Base-by-base conservation (phyloP, 768 basidiomycete species). In the Rhizopogon vulgaris region DNA sequence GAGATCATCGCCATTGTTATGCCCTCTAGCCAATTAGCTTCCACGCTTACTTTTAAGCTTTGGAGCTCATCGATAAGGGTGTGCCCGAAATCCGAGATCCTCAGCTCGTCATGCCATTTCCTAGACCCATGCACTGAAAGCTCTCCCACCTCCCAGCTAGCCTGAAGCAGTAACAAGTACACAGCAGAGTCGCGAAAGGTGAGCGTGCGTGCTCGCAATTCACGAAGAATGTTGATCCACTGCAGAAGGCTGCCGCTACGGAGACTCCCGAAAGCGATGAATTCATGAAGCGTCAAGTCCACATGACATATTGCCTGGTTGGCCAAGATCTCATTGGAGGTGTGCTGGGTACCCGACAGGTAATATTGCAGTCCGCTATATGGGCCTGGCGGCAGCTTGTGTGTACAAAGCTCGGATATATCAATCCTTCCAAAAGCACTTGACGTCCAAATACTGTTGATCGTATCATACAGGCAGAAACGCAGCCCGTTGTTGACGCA, bases 221-320 rank as follows among this genome's bases (percentile, higher is more conserved):
- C 74, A 24, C 71, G 66, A 8, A 66, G 55, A 18, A 79, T 75
- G 55, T 79, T 79, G 27, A 70, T 57, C 77, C 76, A 78, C 43
- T 79, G 78, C 1, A 79, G 52, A 6, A 55, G 59, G 1, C 61
- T 49, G 4, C 78, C 75, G n/a, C 69, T 66, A 11, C 78, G 72
- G 27, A 79, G 59, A 41, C 62, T 59, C 6, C 68, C 69, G 52
- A 74, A 78, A 0, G 70, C 67, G 27, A 70, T 63, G 34, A 65
- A 71, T 49, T 79, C 76, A 36, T 78, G 75, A 6, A 74, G 49
- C 25, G 53, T 66, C 15, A 78, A 60, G 14, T 69, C 61, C 17
- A 52, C 38, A 1, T 73, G 71, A 48, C 74, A 77, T 7, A 64
- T 54, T 1, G 60, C 57, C 55, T 80, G 78, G n/a, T 62, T 56